These are phyloP conservation scores for Rosa persica DNA, from an alignment of 306 rosid genomes.

Conservation along the genomic window DNA sequence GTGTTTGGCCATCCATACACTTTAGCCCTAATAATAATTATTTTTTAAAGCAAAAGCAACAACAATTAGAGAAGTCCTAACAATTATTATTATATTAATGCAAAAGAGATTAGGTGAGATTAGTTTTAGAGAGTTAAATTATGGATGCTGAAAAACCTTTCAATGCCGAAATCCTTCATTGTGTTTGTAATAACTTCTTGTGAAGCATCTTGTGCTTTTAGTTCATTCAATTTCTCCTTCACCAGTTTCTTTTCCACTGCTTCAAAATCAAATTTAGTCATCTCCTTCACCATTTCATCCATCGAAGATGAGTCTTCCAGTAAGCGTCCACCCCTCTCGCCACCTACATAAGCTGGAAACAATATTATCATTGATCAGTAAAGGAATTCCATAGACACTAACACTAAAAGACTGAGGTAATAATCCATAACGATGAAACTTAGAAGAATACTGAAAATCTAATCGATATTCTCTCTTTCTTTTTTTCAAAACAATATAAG, in stretches of 20 bases:
- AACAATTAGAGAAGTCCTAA: neutral
- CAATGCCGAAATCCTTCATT: constrained; percentile 25
- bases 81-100: neutral
- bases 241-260: constrained; percentile 19
- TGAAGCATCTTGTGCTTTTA: neutral
- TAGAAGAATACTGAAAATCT: neutral
- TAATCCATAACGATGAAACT: neutral
- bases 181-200: neutral
- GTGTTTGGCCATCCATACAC: constrained; percentile 48
- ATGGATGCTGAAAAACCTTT: constrained; percentile 6
- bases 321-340: constrained; percentile 18
- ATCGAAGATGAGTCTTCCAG: constrained; percentile 10
- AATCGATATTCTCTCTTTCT: neutral
- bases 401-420: neutral
- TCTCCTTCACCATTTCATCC: constrained; percentile 12
- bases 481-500: too few species aligned
- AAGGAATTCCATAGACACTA: neutral
- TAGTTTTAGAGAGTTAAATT: neutral
- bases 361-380: neutral
- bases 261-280: neutral
- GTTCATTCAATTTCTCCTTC: constrained; percentile 18
- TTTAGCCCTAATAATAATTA: constrained; percentile 25
- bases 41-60: neutral
- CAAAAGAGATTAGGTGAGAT: neutral
- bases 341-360: constrained; percentile 26